Base-by-base conservation (phyloP, 495 filamentous ascomycete species). In the Tuber indicum region DNA sequence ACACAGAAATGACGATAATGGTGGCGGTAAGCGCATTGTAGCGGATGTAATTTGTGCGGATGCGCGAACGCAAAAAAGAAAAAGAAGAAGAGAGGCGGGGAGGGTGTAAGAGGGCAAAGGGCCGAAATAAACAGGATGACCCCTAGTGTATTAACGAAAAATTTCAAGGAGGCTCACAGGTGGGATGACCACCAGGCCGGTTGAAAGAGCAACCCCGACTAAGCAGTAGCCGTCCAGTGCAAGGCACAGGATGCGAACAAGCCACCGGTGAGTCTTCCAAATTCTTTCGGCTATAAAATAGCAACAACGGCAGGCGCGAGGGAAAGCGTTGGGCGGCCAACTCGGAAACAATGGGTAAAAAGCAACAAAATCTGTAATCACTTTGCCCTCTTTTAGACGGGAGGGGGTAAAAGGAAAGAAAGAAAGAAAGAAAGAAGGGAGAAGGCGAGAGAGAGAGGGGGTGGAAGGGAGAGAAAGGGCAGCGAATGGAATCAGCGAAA, bases 11-110 rank as follows among this genome's bases (percentile, higher is more conserved):
- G 74, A 80, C 42, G 45, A 80, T 80, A 80, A 80, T 36, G 77
- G 74, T 23, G 77, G 78, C 42, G 78, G 77, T 80, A 80, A 72
- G 71, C 78, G 78, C 78, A 80, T 80, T 66, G 70, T 52, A 72
- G 23, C 44, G 36, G 47, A 49, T 49, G 70, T 47, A 71, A 62
- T 32, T 3, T 62, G 52, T 41, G 39, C 2, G 1, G 32, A 62
- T 62, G 52, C 52, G 9, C 71, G 72, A 78, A 44, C 42, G 45
- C 70, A 46, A 42, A 58, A 71, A 75, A n/a, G 39, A 75, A 10
- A n/a, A n/a, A 32, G 39, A 21, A 58, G 73, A 43, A 45, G 72
- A 17, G 32, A 77, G 44, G 17, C 26, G 58, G 21, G 75, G 77
- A 69, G 76, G 76, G 74, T 69, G 74, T 72, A 77, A 43, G 42